A percentile compares a stretch with the other conserved stretches of the same genome.
These are phyloP conservation scores for Penicillium angulare DNA, from an alignment of 495 filamentous ascomycete species.

Conservation along the genomic window DNA sequence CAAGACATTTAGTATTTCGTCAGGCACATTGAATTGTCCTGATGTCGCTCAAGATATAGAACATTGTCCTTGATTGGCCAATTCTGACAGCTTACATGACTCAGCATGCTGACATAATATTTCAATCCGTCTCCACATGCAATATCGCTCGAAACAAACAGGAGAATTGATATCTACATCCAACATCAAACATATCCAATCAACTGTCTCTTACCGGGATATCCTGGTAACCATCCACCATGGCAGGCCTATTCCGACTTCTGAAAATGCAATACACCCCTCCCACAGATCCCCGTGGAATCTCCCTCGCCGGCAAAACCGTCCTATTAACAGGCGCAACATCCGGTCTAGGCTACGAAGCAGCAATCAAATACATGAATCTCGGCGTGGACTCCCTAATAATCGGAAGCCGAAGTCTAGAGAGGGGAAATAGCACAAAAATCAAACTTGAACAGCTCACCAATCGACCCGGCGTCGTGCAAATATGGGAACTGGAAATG, in stretches of 20 bases:
- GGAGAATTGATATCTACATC: constrained; percentile 1
- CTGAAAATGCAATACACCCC: constrained; percentile 37
- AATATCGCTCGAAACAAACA: too few relatives aligned
- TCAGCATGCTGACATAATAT: constrained; percentile 5
- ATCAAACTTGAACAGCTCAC: constrained; percentile 46
- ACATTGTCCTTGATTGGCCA: background rate
- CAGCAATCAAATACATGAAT: constrained; percentile 46
- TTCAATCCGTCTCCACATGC: too few relatives aligned
- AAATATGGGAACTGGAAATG: constrained; percentile 58
- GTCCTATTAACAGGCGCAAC: constrained; percentile 59
- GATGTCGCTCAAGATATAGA: background rate
- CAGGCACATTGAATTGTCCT: too few relatives aligned
- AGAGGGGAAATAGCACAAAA: constrained; percentile 47
- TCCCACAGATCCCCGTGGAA: constrained; percentile 32
- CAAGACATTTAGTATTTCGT: too few relatives aligned
- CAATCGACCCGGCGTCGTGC: constrained; percentile 36
- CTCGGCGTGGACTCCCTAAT: constrained; percentile 41
- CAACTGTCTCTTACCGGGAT: too few relatives aligned
- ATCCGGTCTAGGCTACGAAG: constrained; percentile 48
- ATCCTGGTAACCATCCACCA: constrained; percentile 12
- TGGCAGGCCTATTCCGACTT: constrained; percentile 40
- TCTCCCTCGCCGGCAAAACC: constrained; percentile 47
- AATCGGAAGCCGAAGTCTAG: constrained; percentile 39
- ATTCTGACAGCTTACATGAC: background rate
- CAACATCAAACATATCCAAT: too few relatives aligned